phyloP scores from a whole-genome alignment of 2,329 filamentous ascomycete species.

The Aspergillus sojae region DNA sequence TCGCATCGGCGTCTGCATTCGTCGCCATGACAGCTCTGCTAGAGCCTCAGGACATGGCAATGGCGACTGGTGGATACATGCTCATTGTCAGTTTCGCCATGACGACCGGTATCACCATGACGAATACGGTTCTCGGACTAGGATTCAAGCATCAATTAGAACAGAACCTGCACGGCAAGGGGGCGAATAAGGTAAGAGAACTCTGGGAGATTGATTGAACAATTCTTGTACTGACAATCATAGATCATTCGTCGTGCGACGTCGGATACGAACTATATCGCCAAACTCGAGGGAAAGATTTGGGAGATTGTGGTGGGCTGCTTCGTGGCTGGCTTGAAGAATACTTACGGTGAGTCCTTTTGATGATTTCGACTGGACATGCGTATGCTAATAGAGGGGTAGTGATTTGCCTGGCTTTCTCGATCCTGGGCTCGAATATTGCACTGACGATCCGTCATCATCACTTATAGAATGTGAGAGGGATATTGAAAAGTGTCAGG shows the following conservation, averaged over 20 bases:
- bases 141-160: conserved; percentile 38
- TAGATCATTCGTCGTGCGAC: conserved; percentile 47
- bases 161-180: conserved; percentile 31
- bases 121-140: conserved; percentile 41
- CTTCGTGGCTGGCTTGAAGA: conserved; percentile 30
- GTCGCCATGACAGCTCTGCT: conserved; percentile 54
- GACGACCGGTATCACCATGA: conserved; percentile 43
- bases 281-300: conserved; percentile 27
- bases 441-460: neutral
- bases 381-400: neutral
- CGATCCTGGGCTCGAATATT: neutral
- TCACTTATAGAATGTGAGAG: neutral
- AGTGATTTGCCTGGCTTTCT: neutral
- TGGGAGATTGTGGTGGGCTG: conserved; percentile 31
- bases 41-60: conserved; percentile 49
- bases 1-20: conserved; percentile 51
- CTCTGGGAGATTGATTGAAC: no score
- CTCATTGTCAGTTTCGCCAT: conserved; percentile 48
- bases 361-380: fast-evolving
- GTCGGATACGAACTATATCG: conserved; percentile 46
- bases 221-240: conserved; percentile 8
- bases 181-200: conserved; percentile 24
- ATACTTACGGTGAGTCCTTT: conserved; percentile 30
- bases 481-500: no score
- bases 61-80: conserved; percentile 54